phyloP scores from a whole-genome alignment of 129 eudicot genomes.

The Tagetes patula region DNA sequence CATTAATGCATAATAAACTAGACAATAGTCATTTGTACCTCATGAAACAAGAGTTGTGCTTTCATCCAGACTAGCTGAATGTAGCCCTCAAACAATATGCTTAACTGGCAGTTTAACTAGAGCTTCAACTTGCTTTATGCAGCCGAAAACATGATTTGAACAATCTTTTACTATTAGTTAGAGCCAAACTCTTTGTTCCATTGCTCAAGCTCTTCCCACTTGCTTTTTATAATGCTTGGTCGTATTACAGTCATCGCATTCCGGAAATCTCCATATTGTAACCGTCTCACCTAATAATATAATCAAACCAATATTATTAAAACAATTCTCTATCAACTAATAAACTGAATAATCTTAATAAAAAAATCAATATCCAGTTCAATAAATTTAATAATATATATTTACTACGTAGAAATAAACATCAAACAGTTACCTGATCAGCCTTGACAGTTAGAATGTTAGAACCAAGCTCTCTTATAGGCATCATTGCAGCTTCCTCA shows the following conservation, averaged over 20 bases:
- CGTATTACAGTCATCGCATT: slow-evolving; percentile 90
- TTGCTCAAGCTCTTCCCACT: slow-evolving; percentile 90
- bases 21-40: slow-evolving; percentile 9
- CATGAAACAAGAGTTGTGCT: slow-evolving; percentile 3
- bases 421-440: slow-evolving; percentile 53
- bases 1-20: background rate
- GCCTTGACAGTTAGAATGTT: slow-evolving; percentile 82
- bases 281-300: slow-evolving; percentile 55
- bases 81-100: background rate
- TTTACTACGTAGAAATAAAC: background rate
- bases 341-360: no score
- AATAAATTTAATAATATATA: background rate
- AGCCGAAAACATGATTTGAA: background rate
- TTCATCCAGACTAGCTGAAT: background rate
- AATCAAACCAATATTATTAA: background rate
- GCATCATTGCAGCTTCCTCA: slow-evolving; percentile 99
- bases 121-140: slow-evolving; percentile 11
- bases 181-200: slow-evolving; percentile 95
- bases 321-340: background rate
- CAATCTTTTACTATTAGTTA: slow-evolving; percentile 37
- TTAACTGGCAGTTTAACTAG: background rate
- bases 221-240: slow-evolving; percentile 81
- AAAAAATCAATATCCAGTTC: background rate
- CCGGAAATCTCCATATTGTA: slow-evolving; percentile 71
- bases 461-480: slow-evolving; percentile 95